Evolutionary conservation across 805 yeast genomes (phyloP).

Genomic region (Wickerhamomyces xylosicus): DNA sequence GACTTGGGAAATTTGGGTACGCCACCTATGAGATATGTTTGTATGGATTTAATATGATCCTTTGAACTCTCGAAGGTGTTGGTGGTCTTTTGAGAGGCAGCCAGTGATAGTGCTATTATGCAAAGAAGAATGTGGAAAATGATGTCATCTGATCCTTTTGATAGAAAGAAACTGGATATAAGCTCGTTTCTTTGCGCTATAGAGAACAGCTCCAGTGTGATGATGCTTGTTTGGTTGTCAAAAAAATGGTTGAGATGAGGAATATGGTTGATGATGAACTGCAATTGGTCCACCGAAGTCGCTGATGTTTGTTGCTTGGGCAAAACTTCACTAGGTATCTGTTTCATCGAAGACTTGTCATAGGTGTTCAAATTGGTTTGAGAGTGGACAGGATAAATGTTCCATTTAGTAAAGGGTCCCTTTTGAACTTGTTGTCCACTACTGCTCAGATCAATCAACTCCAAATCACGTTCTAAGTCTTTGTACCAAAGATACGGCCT

Average conservation of each 20-base stretch:
- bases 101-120: background rate
- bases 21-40: too few species aligned
- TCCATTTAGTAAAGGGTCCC: background rate
- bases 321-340: too few species aligned
- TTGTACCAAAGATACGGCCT: conserved; percentile 38
- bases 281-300: too few species aligned
- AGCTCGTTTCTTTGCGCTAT: conserved; percentile 19
- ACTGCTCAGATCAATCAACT: conserved; percentile 23
- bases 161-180: conserved; percentile 1
- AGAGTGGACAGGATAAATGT: background rate
- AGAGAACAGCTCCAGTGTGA: background rate
- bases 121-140: too few species aligned
- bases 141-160: background rate
- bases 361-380: background rate
- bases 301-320: too few species aligned
- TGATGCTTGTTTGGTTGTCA: background rate
- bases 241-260: background rate
- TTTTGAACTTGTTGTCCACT: background rate
- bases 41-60: too few species aligned
- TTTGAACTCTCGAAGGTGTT: too few species aligned
- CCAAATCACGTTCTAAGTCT: conserved; percentile 65
- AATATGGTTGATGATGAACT: too few species aligned
- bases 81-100: background rate
- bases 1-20: too few species aligned
- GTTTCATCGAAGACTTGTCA: too few species aligned